A percentile compares a stretch with the other conserved stretches of the same genome.
These are phyloP conservation scores for Leishmania tarentolae DNA, from an alignment of 208 protist species.

Conservation along the genomic window DNA sequence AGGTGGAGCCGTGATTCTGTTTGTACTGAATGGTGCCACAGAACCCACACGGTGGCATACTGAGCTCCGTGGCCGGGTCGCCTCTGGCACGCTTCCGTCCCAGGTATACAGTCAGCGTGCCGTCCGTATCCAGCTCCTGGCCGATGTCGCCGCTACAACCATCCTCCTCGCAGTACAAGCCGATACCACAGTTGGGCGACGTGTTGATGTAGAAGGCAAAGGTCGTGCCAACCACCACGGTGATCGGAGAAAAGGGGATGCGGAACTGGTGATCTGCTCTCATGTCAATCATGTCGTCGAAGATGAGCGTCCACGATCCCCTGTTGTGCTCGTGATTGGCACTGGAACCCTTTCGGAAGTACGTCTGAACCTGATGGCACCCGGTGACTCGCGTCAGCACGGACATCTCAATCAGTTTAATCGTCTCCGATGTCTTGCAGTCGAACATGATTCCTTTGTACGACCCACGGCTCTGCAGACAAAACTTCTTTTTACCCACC, in stretches of 20 bases:
- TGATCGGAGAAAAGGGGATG: slow-evolving; percentile 61
- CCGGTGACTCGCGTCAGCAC: slow-evolving; percentile 74
- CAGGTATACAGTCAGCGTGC: slow-evolving; percentile 71
- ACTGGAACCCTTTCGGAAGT: slow-evolving; percentile 84
- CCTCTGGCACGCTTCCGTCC: slow-evolving; percentile 81
- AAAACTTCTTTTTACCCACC: slow-evolving; percentile 81
- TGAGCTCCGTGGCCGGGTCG: slow-evolving; percentile 72
- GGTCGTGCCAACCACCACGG: slow-evolving; percentile 59
- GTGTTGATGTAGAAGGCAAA: slow-evolving; percentile 92
- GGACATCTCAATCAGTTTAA: slow-evolving; percentile 73
- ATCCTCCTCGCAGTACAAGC: slow-evolving; percentile 85
- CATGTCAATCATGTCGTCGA: slow-evolving; percentile 80
- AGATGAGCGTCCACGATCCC: slow-evolving; percentile 71
- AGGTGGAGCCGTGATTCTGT: slow-evolving; percentile 59
- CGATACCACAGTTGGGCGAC: slow-evolving; percentile 88
- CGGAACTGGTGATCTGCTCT: slow-evolving; percentile 59
- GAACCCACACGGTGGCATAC: slow-evolving; percentile 71
- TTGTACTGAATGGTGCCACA: slow-evolving; percentile 88
- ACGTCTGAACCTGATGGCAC: slow-evolving; percentile 81
- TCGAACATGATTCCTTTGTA: slow-evolving; percentile 94
- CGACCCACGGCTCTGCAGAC: slow-evolving; percentile 62
- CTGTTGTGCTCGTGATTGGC: slow-evolving; percentile 58
- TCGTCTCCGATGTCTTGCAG: slow-evolving; percentile 65
- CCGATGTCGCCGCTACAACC: slow-evolving; percentile 76
- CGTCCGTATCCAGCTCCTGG: slow-evolving; percentile 80